A percentile compares a stretch with the other conserved stretches of the same genome.
Conservation (phyloP, 805 yeast genomes). For the Ogataea glucozyma region DNA sequence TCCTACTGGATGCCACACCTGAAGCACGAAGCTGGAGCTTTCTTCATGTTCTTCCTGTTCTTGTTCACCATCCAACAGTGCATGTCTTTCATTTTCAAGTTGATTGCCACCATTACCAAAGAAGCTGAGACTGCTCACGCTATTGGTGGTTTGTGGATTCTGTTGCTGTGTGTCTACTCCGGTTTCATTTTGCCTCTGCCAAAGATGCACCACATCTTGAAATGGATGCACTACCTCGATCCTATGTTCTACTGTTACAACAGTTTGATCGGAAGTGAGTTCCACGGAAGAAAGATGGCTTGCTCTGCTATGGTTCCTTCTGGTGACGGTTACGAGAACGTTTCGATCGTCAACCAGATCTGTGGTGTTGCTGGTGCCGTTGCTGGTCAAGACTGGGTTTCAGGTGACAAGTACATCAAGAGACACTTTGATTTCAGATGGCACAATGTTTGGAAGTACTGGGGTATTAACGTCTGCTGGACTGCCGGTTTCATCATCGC, state of each 20-base stretch:
- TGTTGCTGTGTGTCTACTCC: slow-evolving; percentile 59
- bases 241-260: slow-evolving; percentile 52
- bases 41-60: slow-evolving; percentile 50
- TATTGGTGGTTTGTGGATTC: slow-evolving; percentile 52
- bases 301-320: slow-evolving; percentile 53
- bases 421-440: slow-evolving; percentile 38
- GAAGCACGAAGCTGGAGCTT: slow-evolving; percentile 54
- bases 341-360: slow-evolving; percentile 41
- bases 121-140: slow-evolving; percentile 60
- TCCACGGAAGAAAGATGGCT: slow-evolving; percentile 51
- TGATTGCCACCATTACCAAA: slow-evolving; percentile 52
- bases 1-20: slow-evolving; percentile 55
- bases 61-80: slow-evolving; percentile 46
- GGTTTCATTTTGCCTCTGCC: slow-evolving; percentile 47
- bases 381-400: slow-evolving; percentile 29
- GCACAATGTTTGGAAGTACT: slow-evolving; percentile 48
- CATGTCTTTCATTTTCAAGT: slow-evolving; percentile 53
- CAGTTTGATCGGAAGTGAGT: slow-evolving; percentile 57
- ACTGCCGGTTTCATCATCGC: slow-evolving; percentile 33
- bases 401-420: slow-evolving; percentile 40
- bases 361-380: slow-evolving; percentile 54
- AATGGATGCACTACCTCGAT: slow-evolving; percentile 52
- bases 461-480: slow-evolving; percentile 51
- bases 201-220: slow-evolving; percentile 58
- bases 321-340: slow-evolving; percentile 54